phyloP scores from a whole-genome alignment of 2,329 filamentous ascomycete genomes.

The Sarocladium oryzae region DNA sequence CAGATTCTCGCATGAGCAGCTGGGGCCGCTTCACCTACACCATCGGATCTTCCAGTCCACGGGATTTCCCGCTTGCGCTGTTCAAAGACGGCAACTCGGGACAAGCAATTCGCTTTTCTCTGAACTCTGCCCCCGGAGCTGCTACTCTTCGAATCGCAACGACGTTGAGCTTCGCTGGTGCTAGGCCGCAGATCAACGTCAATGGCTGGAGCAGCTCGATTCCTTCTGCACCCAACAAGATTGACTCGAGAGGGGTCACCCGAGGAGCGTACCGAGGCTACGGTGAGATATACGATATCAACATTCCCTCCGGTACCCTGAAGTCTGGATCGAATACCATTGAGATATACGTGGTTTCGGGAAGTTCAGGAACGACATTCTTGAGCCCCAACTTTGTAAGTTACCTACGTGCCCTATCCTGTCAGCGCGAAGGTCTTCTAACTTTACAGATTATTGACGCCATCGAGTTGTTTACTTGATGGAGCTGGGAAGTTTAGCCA shows the following conservation, averaged over 20 bases:
- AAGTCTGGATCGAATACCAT: conserved; percentile 58
- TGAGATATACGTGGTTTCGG: conserved; percentile 51
- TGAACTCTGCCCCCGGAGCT: conserved; percentile 39
- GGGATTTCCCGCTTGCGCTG: conserved; percentile 59
- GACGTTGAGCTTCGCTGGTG: conserved; percentile 55
- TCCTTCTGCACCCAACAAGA: conserved; percentile 51
- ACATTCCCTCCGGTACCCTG: conserved; percentile 53
- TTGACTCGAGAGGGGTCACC: conserved; percentile 59
- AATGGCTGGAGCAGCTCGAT: conserved; percentile 45
- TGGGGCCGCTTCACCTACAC: conserved; percentile 58
- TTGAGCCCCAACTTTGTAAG: conserved; percentile 50
- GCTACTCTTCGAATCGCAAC: conserved; percentile 59
- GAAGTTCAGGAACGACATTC: conserved; percentile 47
- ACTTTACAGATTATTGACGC: not conserved
- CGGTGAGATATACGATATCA: conserved; percentile 57
- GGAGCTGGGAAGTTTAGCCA: not conserved
- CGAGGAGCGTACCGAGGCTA: conserved; percentile 58
- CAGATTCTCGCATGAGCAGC: conserved; percentile 54
- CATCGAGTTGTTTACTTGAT: not conserved
- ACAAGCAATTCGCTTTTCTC: conserved; percentile 53
- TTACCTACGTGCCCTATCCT: not conserved
- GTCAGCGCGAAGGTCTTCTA: not conserved
- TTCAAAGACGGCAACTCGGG: conserved; percentile 55
- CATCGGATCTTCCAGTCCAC: conserved; percentile 45
- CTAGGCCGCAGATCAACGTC: conserved; percentile 49